These are phyloP conservation scores for Metschnikowia kofuensis DNA, from an alignment of 805 yeast species.

Conservation along the genomic window DNA sequence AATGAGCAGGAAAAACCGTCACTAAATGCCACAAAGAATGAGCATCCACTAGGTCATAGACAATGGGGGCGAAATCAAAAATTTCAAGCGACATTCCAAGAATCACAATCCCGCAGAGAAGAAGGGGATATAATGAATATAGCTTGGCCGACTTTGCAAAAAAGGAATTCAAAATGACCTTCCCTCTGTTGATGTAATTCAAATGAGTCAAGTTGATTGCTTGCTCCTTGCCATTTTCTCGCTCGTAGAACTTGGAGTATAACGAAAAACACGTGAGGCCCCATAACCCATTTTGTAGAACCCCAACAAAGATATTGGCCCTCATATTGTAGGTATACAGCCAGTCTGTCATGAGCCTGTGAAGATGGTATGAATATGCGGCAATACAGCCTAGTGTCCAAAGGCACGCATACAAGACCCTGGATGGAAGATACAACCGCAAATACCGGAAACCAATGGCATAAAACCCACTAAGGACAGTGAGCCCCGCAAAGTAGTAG, in stretches of 20 bases:
- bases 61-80: constrained; percentile 64
- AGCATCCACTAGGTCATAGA: constrained; percentile 19
- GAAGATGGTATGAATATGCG: constrained; percentile 63
- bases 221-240: constrained; percentile 17
- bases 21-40: constrained; percentile 22
- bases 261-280: constrained; percentile 28
- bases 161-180: constrained; percentile 30
- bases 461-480: constrained; percentile 78
- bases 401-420: constrained; percentile 21
- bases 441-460: constrained; percentile 60
- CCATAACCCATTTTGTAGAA: constrained; percentile 59
- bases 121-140: constrained; percentile 38
- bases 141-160: constrained; percentile 35
- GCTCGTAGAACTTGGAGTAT: constrained; percentile 30
- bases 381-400: constrained; percentile 43
- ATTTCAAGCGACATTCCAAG: constrained; percentile 86
- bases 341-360: constrained; percentile 69
- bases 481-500: constrained; percentile 89
- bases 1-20: constrained; percentile 37
- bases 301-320: constrained; percentile 78
- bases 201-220: constrained; percentile 23
- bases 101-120: constrained; percentile 43
- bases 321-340: constrained; percentile 92
- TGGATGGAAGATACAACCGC: constrained; percentile 47
- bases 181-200: constrained; percentile 22